Conservation (phyloP, 331 rosid species). For the Acacia concinna region DNA sequence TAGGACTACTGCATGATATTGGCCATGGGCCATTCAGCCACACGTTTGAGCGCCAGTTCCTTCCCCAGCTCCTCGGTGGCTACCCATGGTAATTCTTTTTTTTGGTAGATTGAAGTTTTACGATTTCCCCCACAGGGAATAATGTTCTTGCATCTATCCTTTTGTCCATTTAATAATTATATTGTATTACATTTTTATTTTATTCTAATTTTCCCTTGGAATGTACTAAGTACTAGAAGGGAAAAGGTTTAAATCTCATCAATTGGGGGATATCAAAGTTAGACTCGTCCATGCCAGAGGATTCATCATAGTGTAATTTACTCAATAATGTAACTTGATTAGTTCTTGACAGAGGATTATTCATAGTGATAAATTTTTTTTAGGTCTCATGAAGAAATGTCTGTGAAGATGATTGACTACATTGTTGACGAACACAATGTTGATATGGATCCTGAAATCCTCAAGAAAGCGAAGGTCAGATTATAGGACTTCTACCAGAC, state of each 20-base stretch:
- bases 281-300: no score
- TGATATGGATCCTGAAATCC: constrained; percentile 47
- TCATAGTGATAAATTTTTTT: not conserved
- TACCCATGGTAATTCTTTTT: constrained; percentile 47
- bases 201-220: no score
- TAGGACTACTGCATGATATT: constrained; percentile 81
- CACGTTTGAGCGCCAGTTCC: constrained; percentile 61
- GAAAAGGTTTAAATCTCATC: no score
- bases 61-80: constrained; percentile 50
- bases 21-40: constrained; percentile 92
- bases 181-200: no score
- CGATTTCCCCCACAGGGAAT: not conserved
- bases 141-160: not conserved
- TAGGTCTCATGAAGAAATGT: constrained; percentile 85
- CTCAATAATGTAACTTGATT: not conserved
- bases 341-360: constrained; percentile 9
- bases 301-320: no score
- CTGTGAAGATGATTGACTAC: constrained; percentile 61
- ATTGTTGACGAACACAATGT: constrained; percentile 61
- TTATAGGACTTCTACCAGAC: not conserved
- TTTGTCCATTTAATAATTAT: no score
- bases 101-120: constrained; percentile 16
- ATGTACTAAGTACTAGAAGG: no score
- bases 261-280: no score
- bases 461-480: constrained; percentile 56